A percentile compares a stretch with the other conserved stretches of the same genome.
phyloP scores from a whole-genome alignment of 257 asterid genomes.

The Solanum tarijense region DNA sequence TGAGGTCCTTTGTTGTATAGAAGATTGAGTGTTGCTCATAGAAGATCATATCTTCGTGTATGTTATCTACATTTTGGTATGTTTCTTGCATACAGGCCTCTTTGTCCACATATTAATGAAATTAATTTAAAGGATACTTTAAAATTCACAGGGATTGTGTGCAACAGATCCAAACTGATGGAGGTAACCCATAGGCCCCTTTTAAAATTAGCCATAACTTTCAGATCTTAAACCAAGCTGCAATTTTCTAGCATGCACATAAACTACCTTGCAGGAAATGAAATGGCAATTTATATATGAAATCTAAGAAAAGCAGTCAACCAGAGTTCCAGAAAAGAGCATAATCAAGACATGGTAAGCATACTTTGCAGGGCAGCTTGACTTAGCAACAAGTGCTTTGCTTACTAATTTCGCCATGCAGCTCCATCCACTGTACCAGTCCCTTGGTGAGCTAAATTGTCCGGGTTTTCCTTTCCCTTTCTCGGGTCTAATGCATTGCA shows the following conservation, averaged over 20 bases:
- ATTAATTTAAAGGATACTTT: background rate
- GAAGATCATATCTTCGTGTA: background rate
- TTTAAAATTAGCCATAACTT: background rate
- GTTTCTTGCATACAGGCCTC: background rate
- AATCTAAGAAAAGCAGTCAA: background rate
- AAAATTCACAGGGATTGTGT: background rate
- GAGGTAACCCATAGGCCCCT: background rate
- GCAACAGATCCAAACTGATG: background rate
- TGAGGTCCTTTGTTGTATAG: background rate
- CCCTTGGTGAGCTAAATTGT: slow-evolving; percentile 73
- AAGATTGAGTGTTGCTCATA: background rate
- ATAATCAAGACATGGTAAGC: slow-evolving; percentile 7
- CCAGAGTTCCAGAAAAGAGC: background rate
- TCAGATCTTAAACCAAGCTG: background rate
- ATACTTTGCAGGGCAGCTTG: slow-evolving; percentile 96
- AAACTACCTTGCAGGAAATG: background rate
- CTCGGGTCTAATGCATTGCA: slow-evolving; percentile 52
- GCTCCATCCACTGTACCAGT: slow-evolving; percentile 97
- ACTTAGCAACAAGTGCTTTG: slow-evolving; percentile 88
- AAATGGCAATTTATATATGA: background rate
- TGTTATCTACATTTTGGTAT: background rate
- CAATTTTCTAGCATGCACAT: background rate
- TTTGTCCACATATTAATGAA: background rate
- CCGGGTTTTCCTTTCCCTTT: slow-evolving; percentile 75
- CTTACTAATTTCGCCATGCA: slow-evolving; percentile 75